Conservation (phyloP, 163 green algal species). For the Picocystis sp. region DNA sequence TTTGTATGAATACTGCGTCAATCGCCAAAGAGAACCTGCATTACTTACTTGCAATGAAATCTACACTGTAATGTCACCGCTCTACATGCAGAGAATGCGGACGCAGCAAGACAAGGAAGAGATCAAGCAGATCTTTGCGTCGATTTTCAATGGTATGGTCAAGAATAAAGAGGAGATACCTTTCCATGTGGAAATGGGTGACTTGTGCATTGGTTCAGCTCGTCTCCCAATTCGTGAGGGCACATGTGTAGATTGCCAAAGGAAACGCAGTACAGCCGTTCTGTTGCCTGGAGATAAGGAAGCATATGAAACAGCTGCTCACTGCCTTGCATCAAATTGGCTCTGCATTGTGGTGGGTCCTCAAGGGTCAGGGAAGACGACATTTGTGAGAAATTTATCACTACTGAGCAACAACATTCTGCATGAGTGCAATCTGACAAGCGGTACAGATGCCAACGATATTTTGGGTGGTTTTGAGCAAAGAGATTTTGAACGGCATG, state of each 20-base stretch:
- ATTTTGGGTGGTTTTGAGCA: conserved; percentile 96
- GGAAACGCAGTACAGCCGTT: too few relatives aligned
- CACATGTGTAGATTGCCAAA: too few relatives aligned
- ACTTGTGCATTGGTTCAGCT: too few relatives aligned
- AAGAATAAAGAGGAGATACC: too few relatives aligned
- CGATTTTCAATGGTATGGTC: too few relatives aligned
- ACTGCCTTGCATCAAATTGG: conserved; percentile 41
- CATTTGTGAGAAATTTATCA: conserved; percentile 43
- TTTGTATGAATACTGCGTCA: conserved; percentile 16
- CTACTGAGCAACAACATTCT: conserved; percentile 39
- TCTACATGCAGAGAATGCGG: conserved; percentile 72
- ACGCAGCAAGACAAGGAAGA: conserved; percentile 34
- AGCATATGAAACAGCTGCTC: background rate
- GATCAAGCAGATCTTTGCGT: conserved; percentile 16
- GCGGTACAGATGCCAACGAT: conserved; percentile 78
- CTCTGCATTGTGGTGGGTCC: conserved; percentile 72
- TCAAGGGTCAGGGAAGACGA: conserved; percentile 47
- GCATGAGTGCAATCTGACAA: conserved; percentile 65
- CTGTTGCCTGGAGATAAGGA: too few relatives aligned
- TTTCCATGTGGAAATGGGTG: too few relatives aligned
- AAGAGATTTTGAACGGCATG: conserved; percentile 30
- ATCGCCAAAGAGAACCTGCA: background rate
- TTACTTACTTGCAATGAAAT: too few relatives aligned
- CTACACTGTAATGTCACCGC: conserved; percentile 3
- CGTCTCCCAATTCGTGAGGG: too few relatives aligned